phyloP scores from a whole-genome alignment of 1,139 yeast species.

The Blastobotrys indianensis region DNA sequence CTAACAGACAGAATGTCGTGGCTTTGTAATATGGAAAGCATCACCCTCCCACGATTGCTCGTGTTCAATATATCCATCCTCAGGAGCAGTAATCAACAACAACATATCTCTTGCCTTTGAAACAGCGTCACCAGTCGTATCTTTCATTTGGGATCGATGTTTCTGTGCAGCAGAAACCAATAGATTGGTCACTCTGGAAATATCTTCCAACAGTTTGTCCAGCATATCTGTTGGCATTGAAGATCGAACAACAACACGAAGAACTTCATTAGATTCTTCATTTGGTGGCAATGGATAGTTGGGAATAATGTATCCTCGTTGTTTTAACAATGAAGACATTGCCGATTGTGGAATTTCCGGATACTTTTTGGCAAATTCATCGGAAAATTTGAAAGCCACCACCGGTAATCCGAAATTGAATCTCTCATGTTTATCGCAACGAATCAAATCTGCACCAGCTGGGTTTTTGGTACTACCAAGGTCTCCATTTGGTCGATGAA shows the following conservation, averaged over 20 bases:
- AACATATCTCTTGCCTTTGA: constrained; percentile 5
- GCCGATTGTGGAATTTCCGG: constrained; percentile 86
- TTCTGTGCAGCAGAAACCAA: constrained; percentile 42
- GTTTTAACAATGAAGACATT: constrained; percentile 65
- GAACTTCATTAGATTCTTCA: constrained; percentile 51
- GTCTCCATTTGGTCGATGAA: constrained; percentile 47
- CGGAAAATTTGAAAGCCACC: constrained; percentile 73
- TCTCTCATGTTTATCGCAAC: constrained; percentile 28
- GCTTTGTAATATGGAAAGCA: no score
- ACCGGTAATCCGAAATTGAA: constrained; percentile 82
- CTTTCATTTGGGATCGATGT: no score
- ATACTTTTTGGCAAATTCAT: constrained; percentile 49
- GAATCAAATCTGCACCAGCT: no score
- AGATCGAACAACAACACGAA: constrained; percentile 79
- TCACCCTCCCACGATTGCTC: constrained; percentile 3
- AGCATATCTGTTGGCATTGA: constrained; percentile 66
- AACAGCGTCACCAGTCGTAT: background rate
- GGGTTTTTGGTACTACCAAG: constrained; percentile 10
- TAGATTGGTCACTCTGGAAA: constrained; percentile 50
- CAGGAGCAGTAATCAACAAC: constrained; percentile 5
- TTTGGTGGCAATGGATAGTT: constrained; percentile 77
- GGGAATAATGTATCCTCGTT: constrained; percentile 83
- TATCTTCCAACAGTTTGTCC: constrained; percentile 64
- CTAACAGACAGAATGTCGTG: no score
- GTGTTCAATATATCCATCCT: constrained; percentile 4